These are phyloP conservation scores for Phytopythium ostracodes DNA, from an alignment of 352 stramenopile genomes.

Conservation along the genomic window DNA sequence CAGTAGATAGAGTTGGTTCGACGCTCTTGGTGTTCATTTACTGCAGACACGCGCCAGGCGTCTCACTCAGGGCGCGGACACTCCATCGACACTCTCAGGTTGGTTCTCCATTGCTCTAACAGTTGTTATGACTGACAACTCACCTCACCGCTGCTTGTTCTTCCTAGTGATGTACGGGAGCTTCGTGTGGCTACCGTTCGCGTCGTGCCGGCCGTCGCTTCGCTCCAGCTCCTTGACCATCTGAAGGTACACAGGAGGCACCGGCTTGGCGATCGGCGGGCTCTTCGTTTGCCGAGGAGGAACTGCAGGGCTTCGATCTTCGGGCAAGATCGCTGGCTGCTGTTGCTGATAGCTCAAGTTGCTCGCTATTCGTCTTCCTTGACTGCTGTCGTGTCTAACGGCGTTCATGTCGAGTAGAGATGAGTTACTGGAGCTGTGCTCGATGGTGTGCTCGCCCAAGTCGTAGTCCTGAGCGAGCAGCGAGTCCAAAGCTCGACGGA, in stretches of 20 bases:
- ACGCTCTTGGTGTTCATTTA: background rate
- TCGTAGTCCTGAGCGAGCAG: slow-evolving; percentile 3
- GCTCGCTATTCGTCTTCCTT: background rate
- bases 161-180: slow-evolving; percentile 43
- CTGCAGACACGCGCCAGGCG: too few species aligned
- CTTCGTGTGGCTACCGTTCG: slow-evolving; percentile 19
- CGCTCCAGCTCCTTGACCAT: slow-evolving; percentile 4
- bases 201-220: background rate
- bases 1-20: background rate
- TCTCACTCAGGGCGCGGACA: too few species aligned
- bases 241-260: slow-evolving; percentile 2
- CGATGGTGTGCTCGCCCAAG: slow-evolving; percentile 3
- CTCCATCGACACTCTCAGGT: background rate
- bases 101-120: background rate
- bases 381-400: background rate
- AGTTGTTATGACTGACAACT: background rate
- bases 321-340: background rate
- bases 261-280: slow-evolving; percentile 4
- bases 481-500: slow-evolving; percentile 2
- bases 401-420: background rate
- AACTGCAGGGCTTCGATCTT: background rate
- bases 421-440: background rate
- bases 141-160: slow-evolving; percentile 12
- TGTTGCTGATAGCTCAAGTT: background rate
- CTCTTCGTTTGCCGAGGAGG: background rate